Conservation (phyloP, 352 stramenopile genomes). For the Pythium aphanidermatum region DNA sequence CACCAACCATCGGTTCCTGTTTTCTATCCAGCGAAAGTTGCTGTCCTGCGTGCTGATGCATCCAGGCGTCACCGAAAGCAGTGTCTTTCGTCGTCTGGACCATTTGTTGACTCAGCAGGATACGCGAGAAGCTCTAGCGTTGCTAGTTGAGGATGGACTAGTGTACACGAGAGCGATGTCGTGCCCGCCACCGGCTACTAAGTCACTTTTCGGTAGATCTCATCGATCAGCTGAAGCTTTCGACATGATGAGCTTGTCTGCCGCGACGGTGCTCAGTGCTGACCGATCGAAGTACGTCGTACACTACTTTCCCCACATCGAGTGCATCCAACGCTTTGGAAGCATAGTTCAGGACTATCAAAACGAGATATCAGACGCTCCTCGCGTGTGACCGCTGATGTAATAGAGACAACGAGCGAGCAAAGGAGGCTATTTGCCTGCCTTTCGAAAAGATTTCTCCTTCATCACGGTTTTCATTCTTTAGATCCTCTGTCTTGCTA, state of each 20-base stretch:
- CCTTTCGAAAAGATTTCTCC: no score
- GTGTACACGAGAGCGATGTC: slow-evolving; percentile 55
- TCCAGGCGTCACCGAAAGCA: slow-evolving; percentile 59
- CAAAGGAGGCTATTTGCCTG: not conserved
- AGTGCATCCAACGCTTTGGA: slow-evolving; percentile 78
- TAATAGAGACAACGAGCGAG: no score
- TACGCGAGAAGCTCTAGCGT: slow-evolving; percentile 54
- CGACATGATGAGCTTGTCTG: no score
- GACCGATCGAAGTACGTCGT: slow-evolving; percentile 42
- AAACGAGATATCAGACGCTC: slow-evolving; percentile 31
- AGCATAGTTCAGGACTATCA: slow-evolving; percentile 72
- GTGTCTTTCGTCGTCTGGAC: slow-evolving; percentile 44
- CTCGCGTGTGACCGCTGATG: slow-evolving; percentile 2
- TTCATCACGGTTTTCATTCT: no score
- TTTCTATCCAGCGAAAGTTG: slow-evolving; percentile 72
- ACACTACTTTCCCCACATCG: slow-evolving; percentile 73
- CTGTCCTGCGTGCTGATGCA: slow-evolving; percentile 43
- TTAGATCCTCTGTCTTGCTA: no score
- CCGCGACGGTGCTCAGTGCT: slow-evolving; percentile 38
- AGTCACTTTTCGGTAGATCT: slow-evolving; percentile 32
- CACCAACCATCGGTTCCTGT: slow-evolving; percentile 69
- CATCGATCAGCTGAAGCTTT: slow-evolving; percentile 4
- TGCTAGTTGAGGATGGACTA: slow-evolving; percentile 67
- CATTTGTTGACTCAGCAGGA: slow-evolving; percentile 66
- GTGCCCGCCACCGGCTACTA: no score